Evolutionary conservation across 495 filamentous ascomycete genomes (phyloP).

Genomic region (Terfezia boudieri): DNA sequence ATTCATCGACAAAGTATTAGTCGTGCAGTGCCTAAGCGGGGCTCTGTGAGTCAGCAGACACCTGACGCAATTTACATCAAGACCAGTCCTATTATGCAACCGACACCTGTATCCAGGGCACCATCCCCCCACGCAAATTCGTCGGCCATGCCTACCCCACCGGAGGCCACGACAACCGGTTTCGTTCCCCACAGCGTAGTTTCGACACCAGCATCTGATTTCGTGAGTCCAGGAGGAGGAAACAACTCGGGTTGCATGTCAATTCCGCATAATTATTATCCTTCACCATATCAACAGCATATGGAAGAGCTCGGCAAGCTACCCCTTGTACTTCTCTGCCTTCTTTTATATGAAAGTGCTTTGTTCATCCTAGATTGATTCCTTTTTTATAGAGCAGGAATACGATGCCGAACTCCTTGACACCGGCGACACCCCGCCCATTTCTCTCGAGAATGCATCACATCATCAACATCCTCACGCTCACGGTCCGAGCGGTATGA

Average conservation of each 20-base stretch:
- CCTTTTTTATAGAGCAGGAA: conserved; percentile 74
- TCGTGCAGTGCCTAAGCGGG: conserved; percentile 13
- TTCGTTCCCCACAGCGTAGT: conserved; percentile 19
- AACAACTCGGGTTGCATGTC: conserved; percentile 8
- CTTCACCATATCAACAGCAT: conserved; percentile 75
- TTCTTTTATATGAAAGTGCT: conserved; percentile 36
- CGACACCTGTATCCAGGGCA: conserved; percentile 11
- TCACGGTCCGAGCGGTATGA: not conserved
- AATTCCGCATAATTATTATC: conserved; percentile 37
- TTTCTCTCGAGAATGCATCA: not conserved
- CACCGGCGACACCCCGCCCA: conserved; percentile 41
- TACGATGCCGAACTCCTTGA: conserved; percentile 82
- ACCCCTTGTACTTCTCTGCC: conserved; percentile 34
- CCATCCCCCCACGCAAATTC: conserved; percentile 18
- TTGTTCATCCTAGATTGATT: conserved; percentile 61
- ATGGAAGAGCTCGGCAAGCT: conserved; percentile 95
- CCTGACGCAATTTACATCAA: conserved; percentile 18
- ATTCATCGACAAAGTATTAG: conserved; percentile 13
- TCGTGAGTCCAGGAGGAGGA: not conserved
- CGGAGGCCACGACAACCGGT: conserved; percentile 18
- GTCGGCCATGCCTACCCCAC: conserved; percentile 20
- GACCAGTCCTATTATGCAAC: conserved; percentile 16
- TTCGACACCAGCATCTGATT: conserved; percentile 14
- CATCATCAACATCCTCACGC: not conserved
- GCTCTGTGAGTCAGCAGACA: conserved; percentile 11